Percentiles rank a stretch among this genome's conserved stretches.
Conservation (phyloP, 1,284 basidiomycete genomes). For the Boletus semigastroideus region DNA sequence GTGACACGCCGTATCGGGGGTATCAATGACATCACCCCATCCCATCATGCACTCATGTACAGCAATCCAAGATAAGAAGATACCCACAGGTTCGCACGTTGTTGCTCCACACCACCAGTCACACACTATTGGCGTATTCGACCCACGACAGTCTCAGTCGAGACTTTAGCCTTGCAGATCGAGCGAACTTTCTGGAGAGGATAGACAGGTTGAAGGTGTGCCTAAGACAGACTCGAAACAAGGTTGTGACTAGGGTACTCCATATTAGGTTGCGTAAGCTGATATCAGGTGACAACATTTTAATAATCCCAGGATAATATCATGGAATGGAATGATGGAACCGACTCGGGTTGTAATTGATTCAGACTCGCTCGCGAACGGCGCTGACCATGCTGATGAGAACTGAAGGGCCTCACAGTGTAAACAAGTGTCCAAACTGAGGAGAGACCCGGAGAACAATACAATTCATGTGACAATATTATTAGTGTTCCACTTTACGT, state of each 20-base stretch:
- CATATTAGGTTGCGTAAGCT: too few relatives aligned
- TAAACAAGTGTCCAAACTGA: too few relatives aligned
- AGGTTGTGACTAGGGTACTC: too few relatives aligned
- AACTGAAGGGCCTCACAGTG: too few relatives aligned
- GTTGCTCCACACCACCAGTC: too few relatives aligned
- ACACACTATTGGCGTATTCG: constrained; percentile 28
- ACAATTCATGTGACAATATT: neutral
- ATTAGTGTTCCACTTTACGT: neutral
- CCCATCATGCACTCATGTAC: neutral
- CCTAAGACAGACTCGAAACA: too few relatives aligned
- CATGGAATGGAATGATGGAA: too few relatives aligned
- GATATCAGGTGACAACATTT: too few relatives aligned
- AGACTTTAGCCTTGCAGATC: neutral
- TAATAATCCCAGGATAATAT: too few relatives aligned
- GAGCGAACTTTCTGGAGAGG: neutral
- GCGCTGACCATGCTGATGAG: too few relatives aligned
- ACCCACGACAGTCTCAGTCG: neutral
- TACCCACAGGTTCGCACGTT: constrained; percentile 34
- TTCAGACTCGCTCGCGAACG: too few relatives aligned
- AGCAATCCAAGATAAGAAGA: neutral
- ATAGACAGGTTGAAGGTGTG: neutral
- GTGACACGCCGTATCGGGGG: constrained; percentile 5
- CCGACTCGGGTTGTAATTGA: too few relatives aligned
- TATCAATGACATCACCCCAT: constrained; percentile 26
- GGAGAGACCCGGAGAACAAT: constrained; percentile 1